These are phyloP conservation scores for Rhynchospora pubera DNA, from an alignment of 176 grass and related monocot genomes.

Conservation along the genomic window DNA sequence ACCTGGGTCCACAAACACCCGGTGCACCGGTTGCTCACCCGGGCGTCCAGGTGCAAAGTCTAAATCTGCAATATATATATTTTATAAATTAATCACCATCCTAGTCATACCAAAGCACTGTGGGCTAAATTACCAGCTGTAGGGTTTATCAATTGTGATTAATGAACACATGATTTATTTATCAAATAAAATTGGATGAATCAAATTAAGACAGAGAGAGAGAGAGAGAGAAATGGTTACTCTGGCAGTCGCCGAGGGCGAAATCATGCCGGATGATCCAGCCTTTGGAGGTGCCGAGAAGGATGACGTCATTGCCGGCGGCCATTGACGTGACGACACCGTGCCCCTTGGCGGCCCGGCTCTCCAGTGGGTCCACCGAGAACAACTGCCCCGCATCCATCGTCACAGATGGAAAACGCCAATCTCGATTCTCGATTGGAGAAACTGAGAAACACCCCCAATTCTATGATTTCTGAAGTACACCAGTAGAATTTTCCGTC, in stretches of 20 bases:
- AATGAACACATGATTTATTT: too few relatives aligned
- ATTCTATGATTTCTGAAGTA: too few relatives aligned
- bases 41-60: slow-evolving; percentile 67
- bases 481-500: too few relatives aligned
- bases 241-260: slow-evolving; percentile 51
- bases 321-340: slow-evolving; percentile 83
- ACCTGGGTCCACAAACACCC: slow-evolving; percentile 84
- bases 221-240: neutral
- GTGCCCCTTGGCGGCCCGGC: slow-evolving; percentile 69
- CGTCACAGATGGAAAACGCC: neutral
- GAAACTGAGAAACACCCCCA: too few relatives aligned
- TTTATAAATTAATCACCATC: neutral
- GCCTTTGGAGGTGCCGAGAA: slow-evolving; percentile 81
- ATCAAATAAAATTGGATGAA: neutral
- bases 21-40: slow-evolving; percentile 74
- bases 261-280: slow-evolving; percentile 95
- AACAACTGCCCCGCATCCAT: slow-evolving; percentile 46
- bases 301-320: slow-evolving; percentile 83
- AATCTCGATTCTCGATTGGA: too few relatives aligned
- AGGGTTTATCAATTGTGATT: neutral
- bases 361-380: slow-evolving; percentile 74
- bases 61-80: slow-evolving; percentile 33
- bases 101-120: neutral
- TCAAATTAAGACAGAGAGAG: neutral
- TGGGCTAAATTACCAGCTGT: neutral